Percentiles rank a stretch among this genome's conserved stretches.
These are phyloP conservation scores for Cyberlindnera maritima DNA, from an alignment of 805 yeast species.

Conservation along the genomic window DNA sequence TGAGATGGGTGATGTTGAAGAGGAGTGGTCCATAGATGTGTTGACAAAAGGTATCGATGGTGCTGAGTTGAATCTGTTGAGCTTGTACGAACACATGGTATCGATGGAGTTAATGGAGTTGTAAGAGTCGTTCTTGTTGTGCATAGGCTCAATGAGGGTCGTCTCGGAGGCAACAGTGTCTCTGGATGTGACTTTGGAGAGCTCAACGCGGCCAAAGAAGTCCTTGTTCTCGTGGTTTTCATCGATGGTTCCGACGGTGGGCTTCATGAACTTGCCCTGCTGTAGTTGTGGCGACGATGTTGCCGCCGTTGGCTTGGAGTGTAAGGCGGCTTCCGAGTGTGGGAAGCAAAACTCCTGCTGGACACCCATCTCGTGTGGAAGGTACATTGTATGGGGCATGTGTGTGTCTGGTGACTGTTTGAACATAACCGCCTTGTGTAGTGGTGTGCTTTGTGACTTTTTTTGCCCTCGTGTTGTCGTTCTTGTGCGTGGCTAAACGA, in stretches of 20 bases:
- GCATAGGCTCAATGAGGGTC: slow-evolving; percentile 16
- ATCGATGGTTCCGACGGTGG: slow-evolving; percentile 11
- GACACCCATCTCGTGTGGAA: slow-evolving; percentile 2
- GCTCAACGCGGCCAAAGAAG: slow-evolving; percentile 3
- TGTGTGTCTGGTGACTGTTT: neutral
- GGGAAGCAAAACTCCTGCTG: slow-evolving; percentile 8
- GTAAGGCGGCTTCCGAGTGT: neutral
- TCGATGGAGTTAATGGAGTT: slow-evolving; percentile 21
- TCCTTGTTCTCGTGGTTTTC: slow-evolving; percentile 6
- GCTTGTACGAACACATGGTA: slow-evolving; percentile 16
- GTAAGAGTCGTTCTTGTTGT: slow-evolving; percentile 19
- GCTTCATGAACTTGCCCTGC: slow-evolving; percentile 1
- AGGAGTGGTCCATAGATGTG: neutral
- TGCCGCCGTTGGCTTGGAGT: neutral
- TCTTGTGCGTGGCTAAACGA: too few relatives aligned
- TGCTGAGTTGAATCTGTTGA: slow-evolving; percentile 21
- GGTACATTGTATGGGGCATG: neutral
- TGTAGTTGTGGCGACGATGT: neutral
- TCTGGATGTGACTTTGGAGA: slow-evolving; percentile 10
- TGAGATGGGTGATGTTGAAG: slow-evolving; percentile 8
- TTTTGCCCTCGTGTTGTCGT: too few relatives aligned
- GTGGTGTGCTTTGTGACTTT: too few relatives aligned
- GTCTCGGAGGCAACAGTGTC: slow-evolving; percentile 13
- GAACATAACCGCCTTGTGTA: too few relatives aligned
- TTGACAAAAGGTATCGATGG: slow-evolving; percentile 13